Conservation (phyloP, 768 basidiomycete species). For the Leccinum obscurum region DNA sequence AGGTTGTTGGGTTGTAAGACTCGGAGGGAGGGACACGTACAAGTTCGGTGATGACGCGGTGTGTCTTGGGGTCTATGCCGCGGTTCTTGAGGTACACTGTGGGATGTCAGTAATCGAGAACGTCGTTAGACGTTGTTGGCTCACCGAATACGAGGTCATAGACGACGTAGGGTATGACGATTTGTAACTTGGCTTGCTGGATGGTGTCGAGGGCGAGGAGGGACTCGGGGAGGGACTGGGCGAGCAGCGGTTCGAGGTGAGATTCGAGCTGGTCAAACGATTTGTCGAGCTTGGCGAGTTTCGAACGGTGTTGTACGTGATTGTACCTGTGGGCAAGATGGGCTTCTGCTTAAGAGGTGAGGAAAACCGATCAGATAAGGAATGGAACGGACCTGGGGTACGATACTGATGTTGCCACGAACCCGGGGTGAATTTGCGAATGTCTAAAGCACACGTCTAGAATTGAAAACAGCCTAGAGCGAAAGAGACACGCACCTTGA, state of each 20-base stretch:
- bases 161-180: slow-evolving; percentile 74
- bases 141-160: slow-evolving; percentile 86
- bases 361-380: background rate
- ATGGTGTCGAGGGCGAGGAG: slow-evolving; percentile 60
- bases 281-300: too few relatives aligned
- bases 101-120: slow-evolving; percentile 34
- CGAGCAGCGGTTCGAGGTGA: slow-evolving; percentile 50
- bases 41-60: slow-evolving; percentile 69
- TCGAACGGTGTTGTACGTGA: slow-evolving; percentile 72
- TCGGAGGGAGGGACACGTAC: slow-evolving; percentile 15
- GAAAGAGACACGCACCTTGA: slow-evolving; percentile 50
- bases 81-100: slow-evolving; percentile 79
- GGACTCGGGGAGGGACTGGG: slow-evolving; percentile 67
- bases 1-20: too few relatives aligned
- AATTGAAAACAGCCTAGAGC: too few relatives aligned
- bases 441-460: slow-evolving; percentile 45
- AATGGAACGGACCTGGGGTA: slow-evolving; percentile 64
- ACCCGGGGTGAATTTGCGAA: slow-evolving; percentile 78
- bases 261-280: slow-evolving; percentile 13
- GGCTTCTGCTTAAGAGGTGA: slow-evolving; percentile 50
- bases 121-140: slow-evolving; percentile 22
- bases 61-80: slow-evolving; percentile 78
- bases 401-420: slow-evolving; percentile 89
- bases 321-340: slow-evolving; percentile 87
- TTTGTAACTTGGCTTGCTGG: slow-evolving; percentile 81